Conservation (phyloP, 2,329 filamentous ascomycete species). For the Colletotrichum tabaci region DNA sequence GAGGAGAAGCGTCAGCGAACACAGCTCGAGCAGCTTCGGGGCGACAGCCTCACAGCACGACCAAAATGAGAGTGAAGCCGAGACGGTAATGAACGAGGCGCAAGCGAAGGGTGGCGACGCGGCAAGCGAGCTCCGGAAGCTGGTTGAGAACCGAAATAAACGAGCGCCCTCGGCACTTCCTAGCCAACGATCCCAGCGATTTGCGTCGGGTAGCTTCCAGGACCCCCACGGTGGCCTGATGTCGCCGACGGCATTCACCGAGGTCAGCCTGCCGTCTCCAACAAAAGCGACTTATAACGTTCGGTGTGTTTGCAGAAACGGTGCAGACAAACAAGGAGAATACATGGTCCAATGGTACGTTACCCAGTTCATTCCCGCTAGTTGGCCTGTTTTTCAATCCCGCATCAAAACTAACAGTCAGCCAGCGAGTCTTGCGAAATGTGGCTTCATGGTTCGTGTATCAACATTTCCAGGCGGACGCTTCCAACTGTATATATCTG, state of each 20-base stretch:
- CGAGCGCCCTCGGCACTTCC: conserved; percentile 49
- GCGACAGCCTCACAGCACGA: conserved; percentile 53
- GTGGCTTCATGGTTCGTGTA: conserved; percentile 75
- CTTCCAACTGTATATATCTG: conserved; percentile 75
- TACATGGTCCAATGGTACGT: conserved; percentile 77
- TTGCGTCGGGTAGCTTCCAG: conserved; percentile 51
- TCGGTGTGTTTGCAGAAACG: conserved; percentile 69
- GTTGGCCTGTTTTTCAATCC: conserved; percentile 1
- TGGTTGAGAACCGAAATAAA: conserved; percentile 68
- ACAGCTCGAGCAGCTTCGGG: conserved; percentile 60
- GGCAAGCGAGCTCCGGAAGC: conserved; percentile 71
- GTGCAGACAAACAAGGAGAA: conserved; percentile 60
- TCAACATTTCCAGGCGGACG: conserved; percentile 71
- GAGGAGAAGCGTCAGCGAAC: conserved; percentile 65
- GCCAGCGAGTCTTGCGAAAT: conserved; percentile 75
- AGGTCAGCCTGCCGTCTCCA: conserved; percentile 63
- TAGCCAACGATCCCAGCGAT: conserved; percentile 41
- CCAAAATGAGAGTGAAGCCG: conserved; percentile 68
- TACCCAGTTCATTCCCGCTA: conserved; percentile 20
- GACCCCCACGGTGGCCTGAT: conserved; percentile 56
- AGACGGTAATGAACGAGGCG: conserved; percentile 68
- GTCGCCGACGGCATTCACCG: conserved; percentile 68
- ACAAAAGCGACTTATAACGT: conserved; percentile 61
- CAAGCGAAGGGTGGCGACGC: conserved; percentile 67
- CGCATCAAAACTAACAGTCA: conserved; percentile 24